Evolutionary conservation across 164 flowering plant species (phyloP), one percentile per base, ranked within the genome.

Genomic region (Tetrastigma voinierianum): DNA sequence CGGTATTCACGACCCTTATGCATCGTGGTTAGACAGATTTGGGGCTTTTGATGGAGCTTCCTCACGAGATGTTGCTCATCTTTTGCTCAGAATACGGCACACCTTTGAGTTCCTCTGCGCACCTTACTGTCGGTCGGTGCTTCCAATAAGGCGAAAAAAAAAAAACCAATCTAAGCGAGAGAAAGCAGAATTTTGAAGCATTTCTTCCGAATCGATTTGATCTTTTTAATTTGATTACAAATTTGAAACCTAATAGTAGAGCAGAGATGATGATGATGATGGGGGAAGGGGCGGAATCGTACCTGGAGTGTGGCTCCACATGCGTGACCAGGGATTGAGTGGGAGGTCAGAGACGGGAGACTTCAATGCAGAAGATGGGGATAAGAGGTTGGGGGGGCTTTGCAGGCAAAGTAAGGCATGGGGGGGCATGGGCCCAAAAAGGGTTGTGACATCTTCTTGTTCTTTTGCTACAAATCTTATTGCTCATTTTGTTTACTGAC

Each of bases 301-400:
- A 92, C 98, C 90, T 86, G 1, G 86, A 71, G 70, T 85, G 70
- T 3, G 90, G 89, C 40, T 89, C 90, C 46, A 92, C 87, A 61
- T 90, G 96, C 57, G 74, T 71, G 4, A 95, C 88, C 9, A 77
- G 61, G 13, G 75, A 77, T 2, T 76, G 57, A 61, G 43, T 43
- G 59, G 74, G 46, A 92, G 65, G 16, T 51, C 78, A 57, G 90
- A 83, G 45, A 92, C 81, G 5, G 96, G 90, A 8, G 87, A 72
- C 15, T 78, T 69, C 17, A 94, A 70, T 13, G 97, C 96, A 56
- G 73, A 24, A 17, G 74, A 61, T 17, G 96, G 96, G 23, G 84
- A 78, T 24, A 48, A 25, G n/a, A 1, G 6, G 40, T 4, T 32
- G 0, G 2, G 6, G 40, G 3, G 40, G 0, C 40, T 32, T 32